A percentile compares a stretch with the other conserved stretches of the same genome.
phyloP scores from a whole-genome alignment of 371 early-diverging fungal species.

The Massospora cicadina region DNA sequence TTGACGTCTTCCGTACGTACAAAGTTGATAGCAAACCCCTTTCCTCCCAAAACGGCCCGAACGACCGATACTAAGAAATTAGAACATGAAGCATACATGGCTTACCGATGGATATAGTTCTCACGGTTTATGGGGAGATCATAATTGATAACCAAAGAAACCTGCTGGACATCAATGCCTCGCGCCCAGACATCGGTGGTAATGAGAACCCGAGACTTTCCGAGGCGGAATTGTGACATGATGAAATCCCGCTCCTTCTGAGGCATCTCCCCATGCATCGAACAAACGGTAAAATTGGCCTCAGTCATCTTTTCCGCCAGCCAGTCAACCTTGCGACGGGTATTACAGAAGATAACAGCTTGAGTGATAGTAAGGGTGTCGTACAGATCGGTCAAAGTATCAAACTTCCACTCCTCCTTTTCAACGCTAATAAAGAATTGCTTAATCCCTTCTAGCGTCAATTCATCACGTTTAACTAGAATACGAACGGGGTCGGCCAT shows the following conservation, averaged over 20 bases:
- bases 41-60: conserved; percentile 95
- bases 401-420: conserved; percentile 90
- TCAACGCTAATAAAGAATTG: conserved; percentile 98
- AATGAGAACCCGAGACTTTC: conserved; percentile 74
- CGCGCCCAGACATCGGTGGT: conserved; percentile 92
- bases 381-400: conserved; percentile 93
- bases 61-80: conserved; percentile 65
- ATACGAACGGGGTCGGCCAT: conserved; percentile 97
- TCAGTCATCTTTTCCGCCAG: conserved; percentile 87
- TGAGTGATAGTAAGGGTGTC: conserved; percentile 93
- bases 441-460: conserved; percentile 99
- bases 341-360: conserved; percentile 98
- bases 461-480: conserved; percentile 98
- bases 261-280: conserved; percentile 98
- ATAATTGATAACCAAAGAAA: conserved; percentile 89
- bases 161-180: conserved; percentile 97
- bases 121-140: conserved; percentile 90
- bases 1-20: conserved; percentile 76
- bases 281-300: conserved; percentile 88
- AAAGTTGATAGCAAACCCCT: conserved; percentile 97
- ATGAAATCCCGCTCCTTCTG: conserved; percentile 81
- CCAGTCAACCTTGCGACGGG: conserved; percentile 96
- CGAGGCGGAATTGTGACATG: conserved; percentile 83
- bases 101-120: conserved; percentile 76
- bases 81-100: conserved; percentile 12